Evolutionary conservation across 768 basidiomycete genomes (phyloP), one percentile per base, ranked within the genome.

Genomic region (Suillus paluster): DNA sequence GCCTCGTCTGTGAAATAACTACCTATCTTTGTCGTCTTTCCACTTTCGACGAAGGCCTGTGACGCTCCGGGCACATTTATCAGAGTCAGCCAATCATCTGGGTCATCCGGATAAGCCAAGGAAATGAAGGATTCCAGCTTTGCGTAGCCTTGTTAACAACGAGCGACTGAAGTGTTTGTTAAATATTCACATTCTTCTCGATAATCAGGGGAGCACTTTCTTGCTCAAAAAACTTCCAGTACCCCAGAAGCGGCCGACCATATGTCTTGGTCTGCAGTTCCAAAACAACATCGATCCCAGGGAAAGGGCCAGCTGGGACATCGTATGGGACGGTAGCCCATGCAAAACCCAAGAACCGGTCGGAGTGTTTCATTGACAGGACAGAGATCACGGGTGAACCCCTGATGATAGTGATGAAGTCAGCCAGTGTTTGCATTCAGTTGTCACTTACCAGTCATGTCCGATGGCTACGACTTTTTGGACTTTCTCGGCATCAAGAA

Each of bases 101-200:
- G 73, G 49, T 81, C 73, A 17, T 71, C 56, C 5, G 80, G 64
- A 63, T 75, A 80, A 38, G 71, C 0, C 27, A 81, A 23, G 42
- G 72, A 70, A 41, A 78, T 66, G 59, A 83, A 74, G 1, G 80
- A 78, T 39, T 83, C 81, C 30, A 75, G 66, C 81, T 79, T 44
- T 34, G 54, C 23, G 6, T 6, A 30, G 15, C 21, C 42, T 36
- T 5, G 25, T 38, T 27, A 39, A 52, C 23, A 46, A 38, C 42
- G 45, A 56, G n/a, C 8, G 4, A 23, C 54, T 14, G 45, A 42
- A 36, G 21, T 25, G 39, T 33, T 42, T 36, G 36, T 41, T 36
- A 36, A n/a, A 57, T 21, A 68, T 75, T 21, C 57, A 81, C 79
- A 48, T 77, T 71, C 2, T 67, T 66, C 59, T 78, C 75, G 25